Evolutionary conservation across 352 stramenopile species (phyloP), one percentile per base, ranked within the genome.

Genomic region (Phytophthora fragariaefolia): DNA sequence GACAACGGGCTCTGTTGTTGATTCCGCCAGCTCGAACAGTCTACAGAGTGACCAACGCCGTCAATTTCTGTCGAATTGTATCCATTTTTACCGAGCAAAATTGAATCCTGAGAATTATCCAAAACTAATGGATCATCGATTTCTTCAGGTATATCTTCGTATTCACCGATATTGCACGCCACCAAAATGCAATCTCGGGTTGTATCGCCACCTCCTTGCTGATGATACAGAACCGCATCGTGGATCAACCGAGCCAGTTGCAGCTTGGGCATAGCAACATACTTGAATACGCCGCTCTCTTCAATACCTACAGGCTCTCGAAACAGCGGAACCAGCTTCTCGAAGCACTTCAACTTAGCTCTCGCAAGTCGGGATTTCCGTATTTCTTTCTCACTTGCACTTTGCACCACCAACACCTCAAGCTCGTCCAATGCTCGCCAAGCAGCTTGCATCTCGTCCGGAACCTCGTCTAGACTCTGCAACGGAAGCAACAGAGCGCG

Each of bases 331-430:
- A 85, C 71, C 1, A 92, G 47, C 1, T 20, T 61, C 50, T 80
- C 71, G 48, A 88, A 89, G 56, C 76, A 89, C 22, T 56, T 36
- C 30, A 89, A 77, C 20, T 83, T 69, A 13, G 67, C 73, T 36
- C 77, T 61, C 8, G 76, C 58, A 22, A 80, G 54, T 43, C 58
- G 58, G 70, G 75, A 78, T n/a, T 20, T 17, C 9, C 10, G 38
- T 1, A 28, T 6, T 8, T 10, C 30, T 36, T 2, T 46, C 38
- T 38, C 28, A 13, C 13, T 20, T 23, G 12, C 22, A 51, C 27
- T 22, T 32, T 50, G 56, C 13, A 56, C 59, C 43, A 87, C 63
- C n/a, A 82, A 45, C 13, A 76, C 36, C 57, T 76, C 28, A 12
- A 89, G 76, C 49, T 80, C 79, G 6, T 82, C 70, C 6, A 89